Conservation (phyloP, 192 early-diverging fungal genomes). For the Spizellomyces sp. region DNA sequence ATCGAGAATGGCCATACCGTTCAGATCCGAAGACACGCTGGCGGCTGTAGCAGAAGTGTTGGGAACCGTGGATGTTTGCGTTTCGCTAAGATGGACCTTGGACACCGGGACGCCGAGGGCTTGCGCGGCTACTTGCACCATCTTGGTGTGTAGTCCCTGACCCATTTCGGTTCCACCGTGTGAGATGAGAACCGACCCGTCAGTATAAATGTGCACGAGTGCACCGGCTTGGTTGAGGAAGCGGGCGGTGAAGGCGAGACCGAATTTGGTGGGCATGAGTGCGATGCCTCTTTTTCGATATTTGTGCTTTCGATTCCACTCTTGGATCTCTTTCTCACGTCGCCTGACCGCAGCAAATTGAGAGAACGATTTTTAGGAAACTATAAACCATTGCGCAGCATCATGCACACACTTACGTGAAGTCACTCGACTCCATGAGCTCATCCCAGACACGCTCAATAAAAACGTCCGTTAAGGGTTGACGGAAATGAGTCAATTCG, state of each 20-base stretch:
- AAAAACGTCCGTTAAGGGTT: constrained; percentile 71
- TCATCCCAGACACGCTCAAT: constrained; percentile 71
- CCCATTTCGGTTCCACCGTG: constrained; percentile 92
- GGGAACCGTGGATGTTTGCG: constrained; percentile 74
- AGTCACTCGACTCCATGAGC: constrained; percentile 58
- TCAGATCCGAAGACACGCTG: constrained; percentile 76
- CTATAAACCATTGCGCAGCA: neutral
- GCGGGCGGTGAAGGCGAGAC: constrained; percentile 74
- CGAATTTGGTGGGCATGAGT: constrained; percentile 83
- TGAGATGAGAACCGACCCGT: constrained; percentile 79
- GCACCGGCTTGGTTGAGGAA: constrained; percentile 84
- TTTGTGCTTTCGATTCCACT: constrained; percentile 69
- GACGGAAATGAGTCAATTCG: constrained; percentile 73
- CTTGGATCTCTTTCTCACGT: constrained; percentile 60
- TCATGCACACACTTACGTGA: no score
- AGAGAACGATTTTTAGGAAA: constrained; percentile 3
- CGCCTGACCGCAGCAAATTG: no score
- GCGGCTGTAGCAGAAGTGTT: constrained; percentile 84
- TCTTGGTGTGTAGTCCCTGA: constrained; percentile 87
- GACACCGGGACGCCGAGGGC: constrained; percentile 71
- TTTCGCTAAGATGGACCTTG: constrained; percentile 70
- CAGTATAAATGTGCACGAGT: constrained; percentile 82
- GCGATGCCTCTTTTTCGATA: constrained; percentile 81
- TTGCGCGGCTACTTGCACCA: constrained; percentile 83
- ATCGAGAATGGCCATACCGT: constrained; percentile 78